phyloP scores from a whole-genome alignment of 768 basidiomycete genomes.

The Tubosaeta sp. region DNA sequence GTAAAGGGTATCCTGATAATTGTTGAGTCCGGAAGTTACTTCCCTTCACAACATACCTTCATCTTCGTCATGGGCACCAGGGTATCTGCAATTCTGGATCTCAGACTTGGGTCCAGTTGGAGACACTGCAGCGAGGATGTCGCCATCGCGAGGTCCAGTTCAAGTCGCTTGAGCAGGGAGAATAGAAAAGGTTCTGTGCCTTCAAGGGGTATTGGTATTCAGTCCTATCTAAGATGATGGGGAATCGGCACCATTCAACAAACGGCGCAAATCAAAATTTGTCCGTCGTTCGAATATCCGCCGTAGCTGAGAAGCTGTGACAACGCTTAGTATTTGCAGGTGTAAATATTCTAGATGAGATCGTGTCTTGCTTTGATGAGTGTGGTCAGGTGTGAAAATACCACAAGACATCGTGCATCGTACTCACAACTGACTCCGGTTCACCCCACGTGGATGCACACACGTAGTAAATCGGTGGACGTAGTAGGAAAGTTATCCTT shows the following conservation, averaged over 20 bases:
- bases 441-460: slow-evolving; percentile 92
- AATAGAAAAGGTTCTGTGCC: slow-evolving; percentile 81
- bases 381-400: slow-evolving; percentile 22
- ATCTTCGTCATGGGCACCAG: slow-evolving; percentile 79
- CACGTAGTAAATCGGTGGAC: slow-evolving; percentile 87
- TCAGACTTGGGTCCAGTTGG: slow-evolving; percentile 61
- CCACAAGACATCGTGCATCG: neutral
- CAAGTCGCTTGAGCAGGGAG: slow-evolving; percentile 64
- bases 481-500: slow-evolving; percentile 81
- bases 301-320: slow-evolving; percentile 79
- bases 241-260: slow-evolving; percentile 52
- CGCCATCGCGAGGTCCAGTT: slow-evolving; percentile 77
- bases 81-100: slow-evolving; percentile 73
- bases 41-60: slow-evolving; percentile 47
- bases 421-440: slow-evolving; percentile 89
- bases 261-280: slow-evolving; percentile 84
- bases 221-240: neutral
- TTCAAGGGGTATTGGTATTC: slow-evolving; percentile 25
- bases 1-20: slow-evolving; percentile 78
- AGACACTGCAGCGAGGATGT: slow-evolving; percentile 80
- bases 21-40: neutral
- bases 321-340: slow-evolving; percentile 86
- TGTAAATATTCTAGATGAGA: slow-evolving; percentile 94
- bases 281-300: slow-evolving; percentile 84
- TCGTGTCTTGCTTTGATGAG: slow-evolving; percentile 75